Evolutionary conservation across 352 stramenopile species (phyloP), one percentile per base, ranked within the genome.

Genomic region (Pilasporangium apinafurcum): DNA sequence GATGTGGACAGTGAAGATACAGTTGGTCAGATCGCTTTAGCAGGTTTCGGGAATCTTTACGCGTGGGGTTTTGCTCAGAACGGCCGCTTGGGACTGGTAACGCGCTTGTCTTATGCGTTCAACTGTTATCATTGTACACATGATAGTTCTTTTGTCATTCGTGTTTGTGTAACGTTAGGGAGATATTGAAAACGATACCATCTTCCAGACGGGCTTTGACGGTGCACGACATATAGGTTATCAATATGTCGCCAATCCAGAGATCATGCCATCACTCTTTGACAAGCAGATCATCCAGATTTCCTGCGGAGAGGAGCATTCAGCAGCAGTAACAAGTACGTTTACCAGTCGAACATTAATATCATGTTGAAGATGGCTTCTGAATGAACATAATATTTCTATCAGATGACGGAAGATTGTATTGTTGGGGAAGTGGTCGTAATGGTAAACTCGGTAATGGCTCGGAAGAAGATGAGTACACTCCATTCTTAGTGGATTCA

Each of bases 391-490:
- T 8, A 18, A 10, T 20, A 5, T 28, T 3, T 12, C 18, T 14
- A 29, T 28, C 24, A 86, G 75, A 48, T 25, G 72, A 86, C 20
- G 79, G 79, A 4, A 51, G 58, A 22, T 37, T 92, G 29, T 90
- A 74, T 31, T 84, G 68, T 36, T 92, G 79, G 79, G 79, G 79
- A 28, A 68, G 59, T 26, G 78, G 74, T 0, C 61, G 65, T 13
- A 45, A 87, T 28, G 78, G 80, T 27, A 86, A 85, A 40, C 66
- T 92, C 6, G 80, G 80, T 20, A 85, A 83, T 12, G 68, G 70
- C 12, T 63, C 54, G 8, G 59, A 64, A 17, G 59, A 86, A 1
- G 74, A 85, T 30, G 77, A 90, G 58, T 41, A 65, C 25, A 48
- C 50, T 5, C 77, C 74, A 4, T 48, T 74, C 17, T 45, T 54